Conservation (phyloP, 2,329 filamentous ascomycete genomes). For the Alternaria atra region DNA sequence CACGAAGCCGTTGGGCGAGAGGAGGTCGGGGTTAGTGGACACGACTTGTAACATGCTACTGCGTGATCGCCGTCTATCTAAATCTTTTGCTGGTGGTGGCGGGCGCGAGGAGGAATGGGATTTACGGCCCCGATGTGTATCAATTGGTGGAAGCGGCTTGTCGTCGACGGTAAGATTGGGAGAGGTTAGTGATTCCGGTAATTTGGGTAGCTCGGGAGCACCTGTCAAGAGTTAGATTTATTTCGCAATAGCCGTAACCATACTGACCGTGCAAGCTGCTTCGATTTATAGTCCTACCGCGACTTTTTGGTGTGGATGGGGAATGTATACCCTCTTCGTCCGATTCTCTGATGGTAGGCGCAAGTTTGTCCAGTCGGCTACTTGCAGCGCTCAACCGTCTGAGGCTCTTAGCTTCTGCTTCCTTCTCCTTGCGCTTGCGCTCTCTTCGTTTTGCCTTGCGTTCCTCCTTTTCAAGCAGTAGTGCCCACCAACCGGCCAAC, state of each 20-base stretch:
- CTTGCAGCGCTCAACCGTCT: constrained; percentile 88
- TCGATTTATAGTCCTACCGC: constrained; percentile 80
- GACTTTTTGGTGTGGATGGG: constrained; percentile 69
- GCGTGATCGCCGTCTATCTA: constrained; percentile 71
- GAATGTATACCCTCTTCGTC: constrained; percentile 73
- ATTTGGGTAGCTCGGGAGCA: constrained; percentile 75
- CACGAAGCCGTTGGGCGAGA: constrained; percentile 65
- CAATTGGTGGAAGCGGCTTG: constrained; percentile 72
- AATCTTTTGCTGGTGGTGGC: constrained; percentile 85
- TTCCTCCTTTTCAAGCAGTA: constrained; percentile 93
- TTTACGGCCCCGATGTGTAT: constrained; percentile 80
- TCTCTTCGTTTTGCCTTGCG: constrained; percentile 83
- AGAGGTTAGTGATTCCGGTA: constrained; percentile 68
- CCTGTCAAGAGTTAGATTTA: constrained; percentile 54
- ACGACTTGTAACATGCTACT: constrained; percentile 89
- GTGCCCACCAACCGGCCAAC: constrained; percentile 93
- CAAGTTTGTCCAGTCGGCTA: constrained; percentile 82
- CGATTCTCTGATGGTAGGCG: constrained; percentile 78
- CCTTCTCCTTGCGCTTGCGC: constrained; percentile 83
- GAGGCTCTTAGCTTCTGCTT: constrained; percentile 80
- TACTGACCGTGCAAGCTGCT: constrained; percentile 59
- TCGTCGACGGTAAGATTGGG: constrained; percentile 52
- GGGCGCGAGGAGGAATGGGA: constrained; percentile 81
- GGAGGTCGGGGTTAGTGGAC: constrained; percentile 71
- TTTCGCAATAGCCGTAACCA: neutral